Conservation (phyloP, 768 basidiomycete genomes). For the Baorangia bicolor region DNA sequence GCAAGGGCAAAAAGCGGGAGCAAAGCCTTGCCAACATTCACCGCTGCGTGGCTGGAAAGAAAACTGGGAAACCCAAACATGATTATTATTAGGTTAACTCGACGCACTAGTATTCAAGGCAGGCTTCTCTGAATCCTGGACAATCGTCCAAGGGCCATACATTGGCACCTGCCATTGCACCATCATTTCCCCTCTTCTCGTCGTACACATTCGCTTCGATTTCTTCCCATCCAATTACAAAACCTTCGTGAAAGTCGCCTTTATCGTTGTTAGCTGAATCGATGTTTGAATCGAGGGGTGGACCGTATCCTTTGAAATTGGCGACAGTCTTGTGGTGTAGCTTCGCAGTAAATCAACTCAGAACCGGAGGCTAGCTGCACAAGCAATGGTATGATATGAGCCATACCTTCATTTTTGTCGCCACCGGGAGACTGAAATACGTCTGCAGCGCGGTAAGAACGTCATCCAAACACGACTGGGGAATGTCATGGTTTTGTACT, state of each 20-base stretch:
- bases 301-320: no score
- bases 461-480: no score
- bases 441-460: conserved; percentile 47
- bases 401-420: no score
- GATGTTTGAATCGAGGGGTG: conserved; percentile 69
- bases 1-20: conserved; percentile 73
- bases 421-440: conserved; percentile 67
- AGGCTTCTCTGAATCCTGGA: conserved; percentile 57
- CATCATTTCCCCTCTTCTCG: conserved; percentile 38
- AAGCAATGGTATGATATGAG: neutral
- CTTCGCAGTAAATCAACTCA: conserved; percentile 35
- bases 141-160: no score
- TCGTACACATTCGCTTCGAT: conserved; percentile 23
- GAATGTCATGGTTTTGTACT: conserved; percentile 80
- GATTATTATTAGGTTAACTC: conserved; percentile 18
- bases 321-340: conserved; percentile 67
- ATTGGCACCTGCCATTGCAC: conserved; percentile 62
- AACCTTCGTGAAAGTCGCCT: conserved; percentile 90
- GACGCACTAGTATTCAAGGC: conserved; percentile 66
- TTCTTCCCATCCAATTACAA: conserved; percentile 80
- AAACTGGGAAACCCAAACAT: no score
- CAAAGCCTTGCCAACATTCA: conserved; percentile 51
- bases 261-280: conserved; percentile 58
- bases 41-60: conserved; percentile 46
- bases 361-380: neutral